These are phyloP conservation scores for Encephalitozoon romaleae DNA, from an alignment of 371 early-diverging fungal species.

Conservation along the genomic window DNA sequence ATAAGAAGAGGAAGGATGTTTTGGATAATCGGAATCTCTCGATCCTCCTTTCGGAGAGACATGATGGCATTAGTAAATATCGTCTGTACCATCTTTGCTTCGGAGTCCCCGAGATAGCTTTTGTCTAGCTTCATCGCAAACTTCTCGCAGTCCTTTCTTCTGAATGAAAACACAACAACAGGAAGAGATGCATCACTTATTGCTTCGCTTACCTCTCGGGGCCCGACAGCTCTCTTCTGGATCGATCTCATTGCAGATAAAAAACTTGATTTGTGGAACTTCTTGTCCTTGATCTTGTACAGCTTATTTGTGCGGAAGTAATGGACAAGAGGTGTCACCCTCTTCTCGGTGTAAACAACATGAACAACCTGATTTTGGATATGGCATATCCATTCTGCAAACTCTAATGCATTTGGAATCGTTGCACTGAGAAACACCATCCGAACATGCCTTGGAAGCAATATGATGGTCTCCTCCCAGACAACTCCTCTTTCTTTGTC, in stretches of 20 bases:
- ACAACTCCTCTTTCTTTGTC: conserved; percentile 83
- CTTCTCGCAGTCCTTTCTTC: conserved; percentile 85
- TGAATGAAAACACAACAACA: conserved; percentile 95
- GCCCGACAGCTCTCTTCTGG: conserved; percentile 62
- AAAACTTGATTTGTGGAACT: conserved; percentile 84
- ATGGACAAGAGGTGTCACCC: conserved; percentile 93
- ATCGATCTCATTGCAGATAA: conserved; percentile 71
- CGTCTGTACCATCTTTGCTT: conserved; percentile 73
- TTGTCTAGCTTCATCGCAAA: conserved; percentile 80
- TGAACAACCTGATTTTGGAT: conserved; percentile 90
- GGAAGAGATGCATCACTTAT: conserved; percentile 63
- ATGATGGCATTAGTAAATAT: conserved; percentile 85
- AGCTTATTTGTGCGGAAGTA: conserved; percentile 49
- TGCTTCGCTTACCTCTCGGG: conserved; percentile 60
- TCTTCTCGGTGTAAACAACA: conserved; percentile 95
- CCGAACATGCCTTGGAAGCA: conserved; percentile 72
- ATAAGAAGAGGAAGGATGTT: conserved; percentile 80
- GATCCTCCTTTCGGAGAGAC: conserved; percentile 79
- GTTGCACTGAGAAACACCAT: conserved; percentile 96
- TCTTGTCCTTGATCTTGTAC: conserved; percentile 61
- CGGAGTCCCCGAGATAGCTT: conserved; percentile 78
- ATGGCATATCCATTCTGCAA: conserved; percentile 95
- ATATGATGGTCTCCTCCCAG: conserved; percentile 98
- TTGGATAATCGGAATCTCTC: conserved; percentile 80
- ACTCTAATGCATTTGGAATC: conserved; percentile 98